Conservation (phyloP, 2,329 filamentous ascomycete genomes). For the Elsinoe batatas region DNA sequence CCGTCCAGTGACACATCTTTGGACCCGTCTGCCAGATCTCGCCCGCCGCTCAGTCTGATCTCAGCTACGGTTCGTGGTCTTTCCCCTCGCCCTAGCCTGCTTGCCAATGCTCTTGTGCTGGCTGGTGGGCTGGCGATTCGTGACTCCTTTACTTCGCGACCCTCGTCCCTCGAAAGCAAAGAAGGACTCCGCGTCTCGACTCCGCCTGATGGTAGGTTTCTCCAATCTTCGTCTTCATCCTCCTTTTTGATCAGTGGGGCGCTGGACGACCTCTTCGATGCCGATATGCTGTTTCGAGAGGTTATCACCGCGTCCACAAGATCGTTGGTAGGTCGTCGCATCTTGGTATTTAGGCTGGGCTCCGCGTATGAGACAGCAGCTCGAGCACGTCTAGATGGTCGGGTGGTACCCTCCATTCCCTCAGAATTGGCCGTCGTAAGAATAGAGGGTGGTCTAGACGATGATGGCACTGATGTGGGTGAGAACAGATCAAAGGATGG, state of each 20-base stretch:
- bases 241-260: slow-evolving; percentile 23
- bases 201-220: slow-evolving; percentile 13
- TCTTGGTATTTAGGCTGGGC: slow-evolving; percentile 39
- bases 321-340: slow-evolving; percentile 39
- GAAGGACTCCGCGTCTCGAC: neutral
- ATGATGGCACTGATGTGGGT: slow-evolving; percentile 35
- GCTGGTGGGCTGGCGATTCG: neutral
- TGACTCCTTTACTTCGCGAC: neutral
- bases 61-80: neutral
- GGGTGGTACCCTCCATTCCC: slow-evolving; percentile 24
- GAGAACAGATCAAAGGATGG: slow-evolving; percentile 32
- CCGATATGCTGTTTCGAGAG: neutral
- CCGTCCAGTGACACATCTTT: slow-evolving; percentile 27
- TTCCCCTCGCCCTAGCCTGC: neutral
- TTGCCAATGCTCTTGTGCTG: neutral
- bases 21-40: slow-evolving; percentile 17
- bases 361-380: slow-evolving; percentile 41
- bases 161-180: neutral
- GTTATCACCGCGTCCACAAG: slow-evolving; percentile 35
- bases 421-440: slow-evolving; percentile 21
- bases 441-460: slow-evolving; percentile 27
- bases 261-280: slow-evolving; percentile 8
- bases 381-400: slow-evolving; percentile 37
- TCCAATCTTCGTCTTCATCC: slow-evolving; percentile 22
- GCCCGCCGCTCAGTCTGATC: neutral